Conservation (phyloP, 169 alveolate species). For the Toxoplasma gondii region DNA sequence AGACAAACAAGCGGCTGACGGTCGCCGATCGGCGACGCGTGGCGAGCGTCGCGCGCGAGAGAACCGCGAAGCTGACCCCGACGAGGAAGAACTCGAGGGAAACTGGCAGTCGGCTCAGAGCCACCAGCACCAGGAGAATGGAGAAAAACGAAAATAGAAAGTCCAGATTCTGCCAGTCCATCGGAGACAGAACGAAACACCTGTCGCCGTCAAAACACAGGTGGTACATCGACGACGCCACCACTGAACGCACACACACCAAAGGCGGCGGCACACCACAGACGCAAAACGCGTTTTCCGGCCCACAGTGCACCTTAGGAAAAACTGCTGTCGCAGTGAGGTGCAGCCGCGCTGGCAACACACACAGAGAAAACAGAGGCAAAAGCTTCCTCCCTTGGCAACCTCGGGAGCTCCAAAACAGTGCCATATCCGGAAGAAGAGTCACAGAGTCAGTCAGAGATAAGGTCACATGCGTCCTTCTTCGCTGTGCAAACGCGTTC, state of each 20-base stretch:
- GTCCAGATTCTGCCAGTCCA: background rate
- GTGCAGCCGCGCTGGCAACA: too few species aligned
- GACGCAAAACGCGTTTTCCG: too few species aligned
- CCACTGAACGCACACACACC: conserved; percentile 19
- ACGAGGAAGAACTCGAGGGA: background rate
- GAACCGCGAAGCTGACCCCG: background rate
- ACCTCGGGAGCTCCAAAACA: too few species aligned
- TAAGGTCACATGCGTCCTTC: too few species aligned
- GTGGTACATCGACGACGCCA: conserved; percentile 1
- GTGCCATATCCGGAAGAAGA: too few species aligned
- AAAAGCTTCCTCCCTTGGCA: too few species aligned
- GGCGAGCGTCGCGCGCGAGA: background rate
- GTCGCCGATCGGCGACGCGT: background rate
- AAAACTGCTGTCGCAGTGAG: too few species aligned
- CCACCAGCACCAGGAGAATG: background rate
- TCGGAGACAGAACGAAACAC: background rate
- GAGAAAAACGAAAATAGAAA: background rate
- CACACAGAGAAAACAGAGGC: too few species aligned
- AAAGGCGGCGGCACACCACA: background rate
- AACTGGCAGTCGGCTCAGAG: background rate
- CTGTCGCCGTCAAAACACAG: conserved; percentile 9
- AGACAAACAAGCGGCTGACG: background rate
- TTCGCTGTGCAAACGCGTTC: too few species aligned
- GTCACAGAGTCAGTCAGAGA: too few species aligned
- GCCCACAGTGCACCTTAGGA: too few species aligned